phyloP scores from a whole-genome alignment of 1,139 yeast genomes.

The Kodamaea arcana region DNA sequence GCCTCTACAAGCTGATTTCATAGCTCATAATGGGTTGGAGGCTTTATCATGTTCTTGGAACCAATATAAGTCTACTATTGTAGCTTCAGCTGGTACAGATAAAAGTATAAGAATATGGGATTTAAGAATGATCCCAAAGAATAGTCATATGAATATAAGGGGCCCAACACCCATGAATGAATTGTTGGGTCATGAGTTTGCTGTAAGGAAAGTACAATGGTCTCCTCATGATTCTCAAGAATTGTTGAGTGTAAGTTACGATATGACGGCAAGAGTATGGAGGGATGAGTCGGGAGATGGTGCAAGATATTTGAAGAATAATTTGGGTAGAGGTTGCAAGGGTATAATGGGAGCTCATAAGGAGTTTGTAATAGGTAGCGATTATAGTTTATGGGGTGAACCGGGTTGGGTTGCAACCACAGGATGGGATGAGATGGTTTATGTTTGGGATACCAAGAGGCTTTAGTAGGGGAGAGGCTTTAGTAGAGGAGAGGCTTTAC shows the following conservation, averaged over 20 bases:
- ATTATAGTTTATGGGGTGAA: slow-evolving; percentile 94
- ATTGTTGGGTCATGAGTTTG: slow-evolving; percentile 83
- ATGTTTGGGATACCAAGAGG: slow-evolving; percentile 76
- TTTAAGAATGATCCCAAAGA: slow-evolving; percentile 59
- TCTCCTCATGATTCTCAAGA: slow-evolving; percentile 80
- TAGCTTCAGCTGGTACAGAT: slow-evolving; percentile 91
- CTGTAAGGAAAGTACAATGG: slow-evolving; percentile 80
- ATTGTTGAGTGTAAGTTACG: slow-evolving; percentile 77
- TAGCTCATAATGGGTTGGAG: slow-evolving; percentile 80
- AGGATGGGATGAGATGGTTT: slow-evolving; percentile 96
- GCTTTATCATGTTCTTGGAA: slow-evolving; percentile 83
- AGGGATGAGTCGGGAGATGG: slow-evolving; percentile 58
- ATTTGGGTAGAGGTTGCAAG: slow-evolving; percentile 37
- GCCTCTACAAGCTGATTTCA: slow-evolving; percentile 56
- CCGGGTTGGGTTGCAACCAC: slow-evolving; percentile 95
- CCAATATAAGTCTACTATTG: slow-evolving; percentile 71
- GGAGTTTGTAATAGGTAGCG: slow-evolving; percentile 93
- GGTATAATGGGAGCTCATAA: slow-evolving; percentile 67
- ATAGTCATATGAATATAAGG: slow-evolving; percentile 31
- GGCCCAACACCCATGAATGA: slow-evolving; percentile 76
- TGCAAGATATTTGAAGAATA: slow-evolving; percentile 40
- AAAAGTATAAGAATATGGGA: slow-evolving; percentile 85
- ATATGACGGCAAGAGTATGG: slow-evolving; percentile 91
- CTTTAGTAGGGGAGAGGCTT: slow-evolving; percentile 9
- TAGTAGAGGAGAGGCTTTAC: no score